These are phyloP conservation scores for Aspergillus fijiensis DNA, from an alignment of 2,329 filamentous ascomycete species.

Conservation along the genomic window DNA sequence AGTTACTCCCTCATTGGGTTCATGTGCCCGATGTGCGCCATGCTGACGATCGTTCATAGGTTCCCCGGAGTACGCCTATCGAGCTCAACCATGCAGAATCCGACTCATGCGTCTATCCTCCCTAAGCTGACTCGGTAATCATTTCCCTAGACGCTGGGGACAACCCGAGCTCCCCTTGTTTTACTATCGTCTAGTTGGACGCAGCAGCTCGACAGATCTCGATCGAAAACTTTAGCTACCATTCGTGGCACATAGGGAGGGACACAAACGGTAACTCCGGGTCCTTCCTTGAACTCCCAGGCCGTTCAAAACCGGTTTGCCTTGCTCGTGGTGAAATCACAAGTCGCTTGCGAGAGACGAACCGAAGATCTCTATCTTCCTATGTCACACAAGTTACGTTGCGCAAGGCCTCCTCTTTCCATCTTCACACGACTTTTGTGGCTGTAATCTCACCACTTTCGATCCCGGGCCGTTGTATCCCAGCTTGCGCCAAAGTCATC, in stretches of 20 bases:
- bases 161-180: background rate
- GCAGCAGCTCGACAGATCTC: background rate
- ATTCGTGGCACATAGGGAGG: background rate
- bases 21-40: constrained; percentile 18
- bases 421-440: background rate
- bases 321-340: constrained; percentile 5
- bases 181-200: background rate
- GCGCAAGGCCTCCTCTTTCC: constrained; percentile 4
- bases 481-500: constrained; percentile 7
- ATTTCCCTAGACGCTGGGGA: constrained; percentile 10
- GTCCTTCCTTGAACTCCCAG: constrained; percentile 2
- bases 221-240: background rate
- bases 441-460: constrained; percentile 5
- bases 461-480: constrained; percentile 9
- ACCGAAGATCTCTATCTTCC: constrained; percentile 23
- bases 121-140: constrained; percentile 11
- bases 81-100: constrained; percentile 11
- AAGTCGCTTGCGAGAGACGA: constrained; percentile 11
- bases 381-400: constrained; percentile 9
- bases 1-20: constrained; percentile 14
- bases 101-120: background rate
- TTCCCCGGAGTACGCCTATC: constrained; percentile 20
- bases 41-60: constrained; percentile 15
- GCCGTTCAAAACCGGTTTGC: constrained; percentile 1
- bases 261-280: background rate